Percentiles rank a stretch among this genome's conserved stretches.
Evolutionary conservation across 441 rosid genomes (phyloP).

Genomic region (Metrosideros polymorpha): DNA sequence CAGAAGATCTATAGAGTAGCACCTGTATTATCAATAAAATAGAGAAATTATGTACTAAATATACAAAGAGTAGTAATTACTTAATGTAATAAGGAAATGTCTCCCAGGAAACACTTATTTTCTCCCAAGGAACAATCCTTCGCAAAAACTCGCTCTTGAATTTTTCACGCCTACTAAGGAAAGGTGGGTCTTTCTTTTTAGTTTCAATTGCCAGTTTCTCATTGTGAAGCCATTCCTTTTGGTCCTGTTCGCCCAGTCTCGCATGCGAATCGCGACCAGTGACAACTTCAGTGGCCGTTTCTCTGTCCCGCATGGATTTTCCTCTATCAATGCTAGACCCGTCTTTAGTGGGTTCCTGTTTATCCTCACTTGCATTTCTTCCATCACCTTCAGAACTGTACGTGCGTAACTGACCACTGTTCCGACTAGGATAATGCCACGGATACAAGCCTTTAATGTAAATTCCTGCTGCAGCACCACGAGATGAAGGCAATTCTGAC

Average conservation of each 20-base stretch:
- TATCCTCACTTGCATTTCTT: constrained; percentile 67
- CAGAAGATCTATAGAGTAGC: not conserved
- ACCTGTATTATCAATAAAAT: not conserved
- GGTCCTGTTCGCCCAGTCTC: constrained; percentile 74
- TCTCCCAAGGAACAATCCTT: constrained; percentile 88
- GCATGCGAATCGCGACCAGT: constrained; percentile 47
- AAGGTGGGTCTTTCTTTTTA: constrained; percentile 70
- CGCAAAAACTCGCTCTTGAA: constrained; percentile 70
- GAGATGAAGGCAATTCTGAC: constrained; percentile 17
- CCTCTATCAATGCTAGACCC: constrained; percentile 34
- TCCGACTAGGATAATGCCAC: constrained; percentile 12
- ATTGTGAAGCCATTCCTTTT: constrained; percentile 81
- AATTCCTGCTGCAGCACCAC: constrained; percentile 15
- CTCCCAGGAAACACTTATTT: constrained; percentile 78
- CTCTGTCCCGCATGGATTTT: constrained; percentile 18
- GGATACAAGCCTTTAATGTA: constrained; percentile 8
- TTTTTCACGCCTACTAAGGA: constrained; percentile 59
- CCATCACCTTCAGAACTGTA: constrained; percentile 85
- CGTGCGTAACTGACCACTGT: constrained; percentile 31
- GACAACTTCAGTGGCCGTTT: constrained; percentile 18
- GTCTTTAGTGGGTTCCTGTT: constrained; percentile 34
- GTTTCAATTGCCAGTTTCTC: constrained; percentile 68
- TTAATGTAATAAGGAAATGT: constrained; percentile 79
- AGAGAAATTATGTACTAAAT: not conserved
- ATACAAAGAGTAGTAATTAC: constrained; percentile 30